Conservation (phyloP, 345 rosid genomes). For the Erysimum cheiranthoides region DNA sequence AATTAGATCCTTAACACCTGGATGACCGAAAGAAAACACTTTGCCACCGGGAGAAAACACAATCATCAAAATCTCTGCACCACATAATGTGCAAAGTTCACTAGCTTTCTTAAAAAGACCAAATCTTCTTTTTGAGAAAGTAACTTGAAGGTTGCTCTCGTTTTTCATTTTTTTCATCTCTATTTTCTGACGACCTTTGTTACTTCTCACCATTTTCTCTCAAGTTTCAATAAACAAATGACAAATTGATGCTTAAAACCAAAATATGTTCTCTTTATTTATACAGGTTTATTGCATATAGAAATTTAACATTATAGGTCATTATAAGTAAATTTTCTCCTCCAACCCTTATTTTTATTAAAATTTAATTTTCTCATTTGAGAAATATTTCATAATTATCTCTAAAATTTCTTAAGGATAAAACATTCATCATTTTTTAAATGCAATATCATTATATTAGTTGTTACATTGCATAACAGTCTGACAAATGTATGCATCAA, state of each 20-base stretch:
- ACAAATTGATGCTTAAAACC: not conserved
- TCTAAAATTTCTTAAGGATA: not conserved
- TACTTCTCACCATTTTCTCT: slow-evolving; percentile 41
- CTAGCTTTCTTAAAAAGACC: slow-evolving; percentile 38
- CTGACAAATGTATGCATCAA: not conserved
- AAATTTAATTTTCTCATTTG: not conserved
- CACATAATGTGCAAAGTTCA: slow-evolving; percentile 38
- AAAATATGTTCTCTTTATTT: not conserved
- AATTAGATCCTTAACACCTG: slow-evolving; percentile 45
- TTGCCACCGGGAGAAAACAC: slow-evolving; percentile 43
- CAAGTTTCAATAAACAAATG: accelerated
- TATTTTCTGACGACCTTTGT: slow-evolving; percentile 14
- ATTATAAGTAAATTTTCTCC: not conserved
- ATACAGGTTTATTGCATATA: not conserved
- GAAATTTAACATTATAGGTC: not conserved
- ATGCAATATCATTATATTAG: not conserved
- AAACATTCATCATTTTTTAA: not conserved
- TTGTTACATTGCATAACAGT: not conserved
- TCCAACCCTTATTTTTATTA: not conserved
- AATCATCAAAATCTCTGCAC: slow-evolving; percentile 22
- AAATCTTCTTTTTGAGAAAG: slow-evolving; percentile 36
- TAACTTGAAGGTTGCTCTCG: slow-evolving; percentile 19
- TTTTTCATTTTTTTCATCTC: not conserved
- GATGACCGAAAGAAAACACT: slow-evolving; percentile 64
- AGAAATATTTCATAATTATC: not conserved